Conservation (phyloP, 73 alveolate genomes). For the Paramecium biaurelia region DNA sequence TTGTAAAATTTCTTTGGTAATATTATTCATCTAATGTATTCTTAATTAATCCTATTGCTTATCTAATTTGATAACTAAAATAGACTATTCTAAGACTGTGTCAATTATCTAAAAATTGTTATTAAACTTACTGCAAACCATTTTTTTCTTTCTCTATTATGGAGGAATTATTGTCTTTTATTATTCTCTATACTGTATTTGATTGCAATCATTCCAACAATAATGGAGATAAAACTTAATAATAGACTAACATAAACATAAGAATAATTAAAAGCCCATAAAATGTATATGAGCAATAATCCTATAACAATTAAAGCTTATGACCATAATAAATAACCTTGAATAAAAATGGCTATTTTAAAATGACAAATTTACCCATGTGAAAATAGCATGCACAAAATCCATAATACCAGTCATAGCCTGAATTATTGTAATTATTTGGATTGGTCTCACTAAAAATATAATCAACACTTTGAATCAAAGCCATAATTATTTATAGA, state of each 20-base stretch:
- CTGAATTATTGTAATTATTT: background rate
- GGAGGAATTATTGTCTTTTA: conserved; percentile 1
- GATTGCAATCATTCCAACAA: conserved; percentile 7
- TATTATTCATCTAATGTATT: conserved; percentile 35
- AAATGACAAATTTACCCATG: background rate
- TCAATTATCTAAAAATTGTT: background rate
- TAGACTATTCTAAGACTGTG: background rate
- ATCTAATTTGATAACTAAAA: background rate
- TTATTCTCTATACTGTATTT: conserved; percentile 6
- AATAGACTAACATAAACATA: background rate
- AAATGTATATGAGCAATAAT: background rate
- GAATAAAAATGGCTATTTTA: background rate
- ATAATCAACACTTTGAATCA: background rate
- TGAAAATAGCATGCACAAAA: conserved; percentile 1
- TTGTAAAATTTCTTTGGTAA: background rate
- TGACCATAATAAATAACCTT: background rate
- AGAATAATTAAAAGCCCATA: background rate
- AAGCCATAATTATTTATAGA: background rate
- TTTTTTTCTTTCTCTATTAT: conserved; percentile 4
- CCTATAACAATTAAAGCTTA: background rate
- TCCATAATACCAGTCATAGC: conserved; percentile 9
- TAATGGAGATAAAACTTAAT: background rate
- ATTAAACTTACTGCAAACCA: conserved; percentile 12
- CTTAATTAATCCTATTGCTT: conserved; percentile 8
- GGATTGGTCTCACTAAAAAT: background rate